Evolutionary conservation across 305 asterid species (phyloP).

Genomic region (Fraxinus greggii): DNA sequence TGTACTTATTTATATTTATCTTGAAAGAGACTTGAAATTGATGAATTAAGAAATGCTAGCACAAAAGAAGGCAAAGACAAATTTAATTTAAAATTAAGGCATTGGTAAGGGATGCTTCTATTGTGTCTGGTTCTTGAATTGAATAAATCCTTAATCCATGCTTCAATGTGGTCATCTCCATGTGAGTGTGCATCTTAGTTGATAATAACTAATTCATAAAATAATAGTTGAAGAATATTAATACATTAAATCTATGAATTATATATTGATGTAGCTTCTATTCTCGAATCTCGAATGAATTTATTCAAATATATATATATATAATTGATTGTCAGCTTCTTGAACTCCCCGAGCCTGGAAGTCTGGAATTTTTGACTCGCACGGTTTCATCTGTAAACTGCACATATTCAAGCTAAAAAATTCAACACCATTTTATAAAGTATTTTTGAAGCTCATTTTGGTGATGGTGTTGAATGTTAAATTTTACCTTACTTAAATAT

Average conservation of each 20-base stretch:
- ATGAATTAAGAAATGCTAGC: no score
- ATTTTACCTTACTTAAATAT: no score
- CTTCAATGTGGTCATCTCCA: constrained; percentile 45
- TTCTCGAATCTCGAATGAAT: constrained; percentile 52
- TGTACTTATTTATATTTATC: not conserved
- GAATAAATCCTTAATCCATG: constrained; percentile 36
- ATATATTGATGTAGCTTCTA: constrained; percentile 23
- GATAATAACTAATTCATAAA: constrained; percentile 23
- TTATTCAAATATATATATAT: constrained; percentile 28
- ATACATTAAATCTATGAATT: constrained; percentile 18
- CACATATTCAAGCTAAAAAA: not conserved
- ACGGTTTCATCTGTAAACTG: constrained; percentile 29
- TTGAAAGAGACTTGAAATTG: not conserved
- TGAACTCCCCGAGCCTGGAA: constrained; percentile 51
- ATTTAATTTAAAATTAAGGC: constrained; percentile 2
- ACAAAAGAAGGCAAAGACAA: not conserved
- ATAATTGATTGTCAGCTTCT: constrained; percentile 45
- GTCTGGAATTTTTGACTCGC: constrained; percentile 45
- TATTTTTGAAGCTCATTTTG: no score
- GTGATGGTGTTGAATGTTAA: no score
- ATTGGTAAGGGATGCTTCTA: constrained; percentile 51
- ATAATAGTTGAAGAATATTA: constrained; percentile 8
- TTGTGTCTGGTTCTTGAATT: constrained; percentile 42
- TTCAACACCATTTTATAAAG: no score
- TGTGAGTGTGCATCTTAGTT: constrained; percentile 36